These are phyloP conservation scores for Vigna mungo DNA, from an alignment of 306 rosid genomes.

Conservation along the genomic window DNA sequence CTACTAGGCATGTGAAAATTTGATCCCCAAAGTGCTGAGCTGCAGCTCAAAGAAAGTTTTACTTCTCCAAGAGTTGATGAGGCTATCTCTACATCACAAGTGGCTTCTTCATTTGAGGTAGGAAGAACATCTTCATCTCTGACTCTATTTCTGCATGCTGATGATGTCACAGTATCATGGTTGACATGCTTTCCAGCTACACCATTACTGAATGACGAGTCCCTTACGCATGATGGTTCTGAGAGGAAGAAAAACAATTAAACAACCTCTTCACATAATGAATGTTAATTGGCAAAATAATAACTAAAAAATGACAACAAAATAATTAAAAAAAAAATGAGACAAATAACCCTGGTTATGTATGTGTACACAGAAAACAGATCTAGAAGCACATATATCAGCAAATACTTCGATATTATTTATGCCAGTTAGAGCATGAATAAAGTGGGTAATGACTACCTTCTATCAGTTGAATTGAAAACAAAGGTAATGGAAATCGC, in stretches of 20 bases:
- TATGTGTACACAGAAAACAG: neutral
- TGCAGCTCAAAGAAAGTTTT: conserved; percentile 82
- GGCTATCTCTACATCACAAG: conserved; percentile 69
- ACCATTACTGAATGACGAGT: conserved; percentile 43
- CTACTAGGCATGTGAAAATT: conserved; percentile 74
- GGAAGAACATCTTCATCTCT: conserved; percentile 41
- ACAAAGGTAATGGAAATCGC: neutral
- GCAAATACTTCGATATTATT: conserved; percentile 7
- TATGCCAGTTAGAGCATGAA: neutral
- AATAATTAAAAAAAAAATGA: neutral
- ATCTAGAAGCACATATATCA: conserved; percentile 13
- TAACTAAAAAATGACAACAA: neutral
- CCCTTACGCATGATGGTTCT: conserved; percentile 55
- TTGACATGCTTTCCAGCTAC: conserved; percentile 49
- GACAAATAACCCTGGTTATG: neutral
- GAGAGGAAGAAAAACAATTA: neutral
- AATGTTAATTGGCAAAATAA: conserved; percentile 3
- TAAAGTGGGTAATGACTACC: neutral
- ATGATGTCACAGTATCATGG: conserved; percentile 41
- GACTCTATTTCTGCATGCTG: conserved; percentile 41
- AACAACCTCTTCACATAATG: conserved; percentile 22
- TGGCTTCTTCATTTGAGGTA: conserved; percentile 50
- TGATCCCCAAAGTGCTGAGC: conserved; percentile 61
- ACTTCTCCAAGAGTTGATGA: conserved; percentile 85
- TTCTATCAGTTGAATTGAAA: conserved; percentile 34